These are phyloP conservation scores for Fraxinus greggii DNA, from an alignment of 305 asterid species.

Conservation along the genomic window DNA sequence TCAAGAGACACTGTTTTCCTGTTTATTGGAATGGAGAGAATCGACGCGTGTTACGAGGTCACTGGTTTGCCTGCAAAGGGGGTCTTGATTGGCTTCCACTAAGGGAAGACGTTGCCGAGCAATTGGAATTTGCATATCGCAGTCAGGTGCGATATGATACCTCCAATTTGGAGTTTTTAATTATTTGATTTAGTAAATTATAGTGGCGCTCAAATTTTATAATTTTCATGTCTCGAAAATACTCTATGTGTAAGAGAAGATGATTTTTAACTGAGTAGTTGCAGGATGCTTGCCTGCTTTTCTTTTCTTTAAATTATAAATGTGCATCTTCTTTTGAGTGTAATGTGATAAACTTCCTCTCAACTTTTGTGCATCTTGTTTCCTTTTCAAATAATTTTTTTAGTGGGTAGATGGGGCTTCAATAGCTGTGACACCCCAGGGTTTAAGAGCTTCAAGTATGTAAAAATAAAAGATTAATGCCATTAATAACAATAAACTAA, in stretches of 20 bases:
- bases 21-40: slow-evolving; percentile 97
- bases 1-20: slow-evolving; percentile 87
- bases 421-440: not conserved
- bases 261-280: not conserved
- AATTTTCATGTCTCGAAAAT: not conserved
- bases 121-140: slow-evolving; percentile 90
- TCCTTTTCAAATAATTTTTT: not conserved
- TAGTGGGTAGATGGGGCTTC: slow-evolving; percentile 6
- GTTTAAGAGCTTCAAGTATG: not conserved
- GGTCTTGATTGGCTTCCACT: slow-evolving; percentile 97
- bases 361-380: slow-evolving; percentile 4
- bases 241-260: not conserved
- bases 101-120: slow-evolving; percentile 95
- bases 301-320: not conserved
- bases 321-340: not conserved
- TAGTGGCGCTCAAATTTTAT: not conserved
- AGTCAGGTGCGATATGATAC: slow-evolving; percentile 57
- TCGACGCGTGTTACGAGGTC: slow-evolving; percentile 90
- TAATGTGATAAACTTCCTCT: not conserved
- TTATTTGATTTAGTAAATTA: slow-evolving; percentile 16
- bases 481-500: not conserved
- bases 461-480: not conserved
- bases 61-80: slow-evolving; percentile 97
- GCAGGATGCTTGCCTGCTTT: slow-evolving; percentile 9
- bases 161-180: slow-evolving; percentile 11